Conservation (phyloP, 345 rosid genomes). For the Brassica rapa region DNA sequence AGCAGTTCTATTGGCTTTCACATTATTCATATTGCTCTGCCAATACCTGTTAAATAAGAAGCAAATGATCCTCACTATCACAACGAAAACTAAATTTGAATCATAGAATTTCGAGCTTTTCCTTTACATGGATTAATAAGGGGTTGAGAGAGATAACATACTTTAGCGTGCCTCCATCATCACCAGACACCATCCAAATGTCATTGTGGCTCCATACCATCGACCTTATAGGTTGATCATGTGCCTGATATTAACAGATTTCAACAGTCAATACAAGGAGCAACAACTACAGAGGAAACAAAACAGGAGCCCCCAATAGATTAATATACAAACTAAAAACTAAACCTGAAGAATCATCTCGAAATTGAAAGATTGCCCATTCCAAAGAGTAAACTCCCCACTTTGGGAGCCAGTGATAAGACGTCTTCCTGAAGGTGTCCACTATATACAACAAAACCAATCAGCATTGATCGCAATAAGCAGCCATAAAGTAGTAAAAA, state of each 20-base stretch:
- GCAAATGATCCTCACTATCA: not conserved
- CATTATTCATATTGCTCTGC: slow-evolving; percentile 98
- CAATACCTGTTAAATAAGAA: slow-evolving; percentile 64
- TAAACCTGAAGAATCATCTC: slow-evolving; percentile 97
- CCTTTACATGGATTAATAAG: slow-evolving; percentile 7
- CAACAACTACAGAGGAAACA: not conserved
- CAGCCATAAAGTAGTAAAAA: not conserved
- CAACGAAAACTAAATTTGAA: not conserved
- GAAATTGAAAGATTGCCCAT: slow-evolving; percentile 96
- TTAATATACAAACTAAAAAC: not conserved
- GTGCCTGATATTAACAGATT: slow-evolving; percentile 69
- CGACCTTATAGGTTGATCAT: slow-evolving; percentile 97
- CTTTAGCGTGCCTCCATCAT: slow-evolving; percentile 97
- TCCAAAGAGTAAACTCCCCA: slow-evolving; percentile 99
- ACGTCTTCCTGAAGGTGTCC: slow-evolving; percentile 97
- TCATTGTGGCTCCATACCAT: slow-evolving; percentile 99
- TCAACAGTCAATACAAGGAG: slow-evolving; percentile 13
- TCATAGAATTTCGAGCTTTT: slow-evolving; percentile 1
- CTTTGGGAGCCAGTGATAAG: slow-evolving; percentile 96
- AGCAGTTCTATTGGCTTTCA: slow-evolving; percentile 91
- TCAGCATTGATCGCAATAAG: slow-evolving; percentile 29
- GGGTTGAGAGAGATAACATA: slow-evolving; percentile 34
- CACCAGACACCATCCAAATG: slow-evolving; percentile 98
- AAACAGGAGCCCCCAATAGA: not conserved
- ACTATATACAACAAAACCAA: slow-evolving; percentile 51